phyloP scores from a whole-genome alignment of 2,329 filamentous ascomycete genomes.

The Xylariaceae sp. region DNA sequence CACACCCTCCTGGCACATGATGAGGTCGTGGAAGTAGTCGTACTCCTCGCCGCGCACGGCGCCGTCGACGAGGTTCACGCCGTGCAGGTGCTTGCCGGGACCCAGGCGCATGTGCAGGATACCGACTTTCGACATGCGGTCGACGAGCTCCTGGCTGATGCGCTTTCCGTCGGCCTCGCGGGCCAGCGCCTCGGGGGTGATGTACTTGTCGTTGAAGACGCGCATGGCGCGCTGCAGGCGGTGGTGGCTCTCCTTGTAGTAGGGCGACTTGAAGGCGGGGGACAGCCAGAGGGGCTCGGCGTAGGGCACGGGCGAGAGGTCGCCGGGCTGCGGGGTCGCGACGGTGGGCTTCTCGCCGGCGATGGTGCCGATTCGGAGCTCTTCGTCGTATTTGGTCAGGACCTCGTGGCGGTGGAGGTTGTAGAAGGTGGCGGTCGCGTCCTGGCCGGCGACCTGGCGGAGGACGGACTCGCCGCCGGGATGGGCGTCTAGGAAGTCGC shows the following conservation, averaged over 20 bases:
- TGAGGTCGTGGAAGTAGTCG: constrained; percentile 80
- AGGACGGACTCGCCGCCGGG: constrained; percentile 78
- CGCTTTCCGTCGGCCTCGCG: constrained; percentile 69
- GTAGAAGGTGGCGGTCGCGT: constrained; percentile 81
- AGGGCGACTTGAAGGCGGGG: constrained; percentile 70
- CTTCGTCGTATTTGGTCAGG: constrained; percentile 65
- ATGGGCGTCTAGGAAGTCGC: constrained; percentile 79
- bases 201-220: constrained; percentile 64
- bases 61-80: constrained; percentile 61
- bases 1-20: constrained; percentile 67
- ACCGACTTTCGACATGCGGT: constrained; percentile 68
- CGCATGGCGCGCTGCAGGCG: constrained; percentile 63
- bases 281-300: constrained; percentile 80
- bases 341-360: constrained; percentile 70
- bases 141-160: constrained; percentile 67
- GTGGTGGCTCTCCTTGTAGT: constrained; percentile 71
- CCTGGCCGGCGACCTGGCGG: constrained; percentile 71
- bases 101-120: constrained; percentile 78
- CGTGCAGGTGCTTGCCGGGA: constrained; percentile 75
- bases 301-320: constrained; percentile 73
- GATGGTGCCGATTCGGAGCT: constrained; percentile 69
- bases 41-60: constrained; percentile 73
- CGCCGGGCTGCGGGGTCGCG: constrained; percentile 62
- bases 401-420: constrained; percentile 89
- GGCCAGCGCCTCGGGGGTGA: constrained; percentile 68